Evolutionary conservation across 2,329 filamentous ascomycete species (phyloP), one percentile per base, ranked within the genome.

Genomic region (Alternaria metachromatica): DNA sequence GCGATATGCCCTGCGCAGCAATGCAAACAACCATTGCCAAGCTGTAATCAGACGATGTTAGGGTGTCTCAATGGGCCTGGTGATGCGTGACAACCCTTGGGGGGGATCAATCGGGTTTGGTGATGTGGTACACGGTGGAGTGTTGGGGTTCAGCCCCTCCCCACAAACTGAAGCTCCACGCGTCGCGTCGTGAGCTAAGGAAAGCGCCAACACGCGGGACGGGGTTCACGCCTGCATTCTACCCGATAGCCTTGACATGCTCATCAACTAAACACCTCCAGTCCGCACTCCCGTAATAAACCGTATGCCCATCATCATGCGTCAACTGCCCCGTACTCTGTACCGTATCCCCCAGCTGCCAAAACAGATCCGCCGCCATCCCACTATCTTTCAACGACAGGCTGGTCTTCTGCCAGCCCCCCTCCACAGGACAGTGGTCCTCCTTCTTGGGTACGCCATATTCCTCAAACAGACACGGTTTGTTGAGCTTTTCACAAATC

Each of bases 391-490:
- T 66, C 20, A 68, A 53, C 5, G 53, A 58, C 33, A 77, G 50
- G 56, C 73, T 76, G 7, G 70, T 72, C 54, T 71, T 71, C 63
- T 79, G 77, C 76, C 77, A 79, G 10, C 58, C 62, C 20, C 67
- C 64, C 58, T 76, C 74, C 28, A 78, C 73, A 15, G 60, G 60
- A 56, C 75, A 78, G 55, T 77, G 72, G 6, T 77, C 63, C 5
- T 57, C 43, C 6, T 62, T 56, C 23, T 65, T 64, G 5, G 66
- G 64, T 7, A 75, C 69, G 10, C 79, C 80, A 55, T 82, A 82
- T 62, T 82, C 80, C 58, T 82, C 80, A 18, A 81, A 72, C 18
- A 82, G 60, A 55, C 78, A 75, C 3, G 81, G 80, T 64, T 83
- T 84, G 33, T 77, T 78, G n/a, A 77, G 66, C 25, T 74, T 60